Base-by-base conservation (phyloP, 2,329 filamentous ascomycete species). In the Hymenoscyphus infarciens region DNA sequence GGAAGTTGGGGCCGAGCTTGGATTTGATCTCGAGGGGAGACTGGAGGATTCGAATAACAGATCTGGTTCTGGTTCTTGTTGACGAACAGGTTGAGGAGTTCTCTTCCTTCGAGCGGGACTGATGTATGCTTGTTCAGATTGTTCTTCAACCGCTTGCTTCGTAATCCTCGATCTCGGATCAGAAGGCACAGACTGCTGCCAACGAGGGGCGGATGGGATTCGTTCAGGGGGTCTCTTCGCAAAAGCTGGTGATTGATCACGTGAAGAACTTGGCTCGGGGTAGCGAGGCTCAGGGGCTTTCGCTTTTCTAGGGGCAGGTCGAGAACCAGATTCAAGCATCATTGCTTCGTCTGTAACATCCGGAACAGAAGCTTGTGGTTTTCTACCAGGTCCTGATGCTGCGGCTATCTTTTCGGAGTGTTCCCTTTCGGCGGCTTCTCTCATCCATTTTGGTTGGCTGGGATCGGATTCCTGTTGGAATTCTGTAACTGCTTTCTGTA, bases 361-460 rank as follows among this genome's bases (percentile, higher is more conserved):
- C 11, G 74, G 62, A 31, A 60, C 64, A 53, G 53, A 39, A 56
- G 42, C 38, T 56, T 66, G 66, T 69, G 63, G 56, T 63, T 66
- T 63, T 60, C 68, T 63, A 22, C 58, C 64, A 31, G 69, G 68
- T 56, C 71, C 65, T 67, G 77, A 67, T 57, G 75, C 74, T 42
- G 72, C 65, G 53, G 69, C 72, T 68, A 72, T 76, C 35, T 68
- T 67, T 39, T 75, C 77, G 19, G 67, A 67, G 2, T 81, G 79
- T 22, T 72, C 69, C 67, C 70, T 61, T 63, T 73, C 69, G 63
- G 72, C 66, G 49, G 86, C 83, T 62, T 93, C 89, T 70, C 89
- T 87, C 94, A 99, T 97, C 95, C 95, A 99, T 73, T 91, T 95
- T 0, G 95, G 95, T 73, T 97, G 91, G 71, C 75, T 90, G 2